phyloP scores from a whole-genome alignment of 805 yeast genomes.

The Torulaspora delbrueckii region DNA sequence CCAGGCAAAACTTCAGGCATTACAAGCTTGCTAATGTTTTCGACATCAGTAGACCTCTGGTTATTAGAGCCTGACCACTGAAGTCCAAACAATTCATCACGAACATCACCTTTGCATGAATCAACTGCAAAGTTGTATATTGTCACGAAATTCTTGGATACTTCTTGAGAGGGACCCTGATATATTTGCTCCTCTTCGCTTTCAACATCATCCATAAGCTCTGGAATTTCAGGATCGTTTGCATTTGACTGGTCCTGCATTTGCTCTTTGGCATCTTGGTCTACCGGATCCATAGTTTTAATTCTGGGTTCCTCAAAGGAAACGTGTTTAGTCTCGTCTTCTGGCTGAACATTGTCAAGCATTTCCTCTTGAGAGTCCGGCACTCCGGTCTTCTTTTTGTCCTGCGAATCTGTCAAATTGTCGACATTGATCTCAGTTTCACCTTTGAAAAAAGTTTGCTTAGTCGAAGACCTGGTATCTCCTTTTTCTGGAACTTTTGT shows the following conservation, averaged over 20 bases:
- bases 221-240: conserved; percentile 7
- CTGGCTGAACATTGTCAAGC: background rate
- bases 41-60: conserved; percentile 50
- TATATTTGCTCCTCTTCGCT: conserved; percentile 31
- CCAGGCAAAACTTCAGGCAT: conserved; percentile 23
- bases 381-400: too few relatives aligned
- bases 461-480: too few relatives aligned
- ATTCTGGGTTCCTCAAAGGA: too few relatives aligned
- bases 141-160: conserved; percentile 50
- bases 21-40: conserved; percentile 43
- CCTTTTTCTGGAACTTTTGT: too few relatives aligned
- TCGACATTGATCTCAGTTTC: too few relatives aligned
- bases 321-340: background rate
- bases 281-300: too few relatives aligned
- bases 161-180: conserved; percentile 67
- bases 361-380: background rate
- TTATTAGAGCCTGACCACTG: conserved; percentile 51
- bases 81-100: conserved; percentile 50
- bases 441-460: too few relatives aligned
- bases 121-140: conserved; percentile 40
- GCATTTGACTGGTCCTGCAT: background rate
- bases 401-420: too few relatives aligned
- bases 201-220: conserved; percentile 16
- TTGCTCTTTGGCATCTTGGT: too few relatives aligned
- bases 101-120: conserved; percentile 9